Evolutionary conservation across 352 stramenopile genomes (phyloP).

Genomic region (Pythium brassicae): DNA sequence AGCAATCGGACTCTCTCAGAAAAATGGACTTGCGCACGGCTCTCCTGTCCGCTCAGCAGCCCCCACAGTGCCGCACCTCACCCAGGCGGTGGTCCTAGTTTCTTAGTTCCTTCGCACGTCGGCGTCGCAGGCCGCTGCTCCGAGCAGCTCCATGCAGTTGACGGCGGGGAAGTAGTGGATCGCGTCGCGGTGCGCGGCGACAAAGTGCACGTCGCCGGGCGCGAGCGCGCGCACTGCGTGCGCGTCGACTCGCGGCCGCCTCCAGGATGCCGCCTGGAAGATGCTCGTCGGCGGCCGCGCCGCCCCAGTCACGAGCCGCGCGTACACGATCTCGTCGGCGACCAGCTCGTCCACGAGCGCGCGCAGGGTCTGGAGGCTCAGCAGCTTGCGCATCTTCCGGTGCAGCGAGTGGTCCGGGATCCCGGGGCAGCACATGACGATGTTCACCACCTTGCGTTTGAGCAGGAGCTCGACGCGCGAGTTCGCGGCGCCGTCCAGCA

Average conservation of each 20-base stretch:
- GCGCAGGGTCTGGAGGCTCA: slow-evolving; percentile 70
- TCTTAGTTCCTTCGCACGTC: slow-evolving; percentile 19
- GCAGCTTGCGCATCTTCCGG: slow-evolving; percentile 63
- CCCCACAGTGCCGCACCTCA: neutral
- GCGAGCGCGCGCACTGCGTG: slow-evolving; percentile 17
- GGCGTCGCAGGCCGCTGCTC: slow-evolving; percentile 47
- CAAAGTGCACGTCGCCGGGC: slow-evolving; percentile 40
- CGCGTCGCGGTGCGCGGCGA: slow-evolving; percentile 41
- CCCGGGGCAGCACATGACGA: slow-evolving; percentile 68
- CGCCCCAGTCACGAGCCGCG: slow-evolving; percentile 25
- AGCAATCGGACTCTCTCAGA: neutral
- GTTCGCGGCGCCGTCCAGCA: slow-evolving; percentile 70
- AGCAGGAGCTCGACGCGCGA: slow-evolving; percentile 42
- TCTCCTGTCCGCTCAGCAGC: neutral
- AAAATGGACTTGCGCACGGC: neutral
- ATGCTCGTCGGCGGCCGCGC: slow-evolving; percentile 17
- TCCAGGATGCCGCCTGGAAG: slow-evolving; percentile 18
- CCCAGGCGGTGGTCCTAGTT: no score
- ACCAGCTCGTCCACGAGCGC: slow-evolving; percentile 66
- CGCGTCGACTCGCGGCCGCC: slow-evolving; percentile 8
- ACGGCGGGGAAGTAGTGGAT: slow-evolving; percentile 74
- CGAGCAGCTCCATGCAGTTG: slow-evolving; percentile 77
- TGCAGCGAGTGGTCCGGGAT: slow-evolving; percentile 58
- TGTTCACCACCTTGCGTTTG: slow-evolving; percentile 80
- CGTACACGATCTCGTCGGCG: slow-evolving; percentile 56